phyloP scores from a whole-genome alignment of 2,329 filamentous ascomycete species.

The Calonectria leucothoes region DNA sequence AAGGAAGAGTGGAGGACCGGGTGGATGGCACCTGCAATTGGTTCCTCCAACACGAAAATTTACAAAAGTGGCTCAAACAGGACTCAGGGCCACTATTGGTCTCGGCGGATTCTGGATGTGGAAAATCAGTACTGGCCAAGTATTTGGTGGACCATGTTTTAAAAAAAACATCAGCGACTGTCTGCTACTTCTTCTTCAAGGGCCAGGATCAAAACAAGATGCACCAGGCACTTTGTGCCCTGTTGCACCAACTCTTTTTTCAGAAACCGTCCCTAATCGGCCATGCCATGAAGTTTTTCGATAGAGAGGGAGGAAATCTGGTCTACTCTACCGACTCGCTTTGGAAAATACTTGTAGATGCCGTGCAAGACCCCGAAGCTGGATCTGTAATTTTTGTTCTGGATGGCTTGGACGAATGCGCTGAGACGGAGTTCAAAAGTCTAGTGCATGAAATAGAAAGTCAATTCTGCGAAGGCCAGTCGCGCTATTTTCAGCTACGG shows the following conservation, averaged over 20 bases:
- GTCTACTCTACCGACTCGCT: conserved; percentile 37
- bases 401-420: conserved; percentile 55
- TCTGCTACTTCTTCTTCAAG: conserved; percentile 60
- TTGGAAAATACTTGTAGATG: conserved; percentile 48
- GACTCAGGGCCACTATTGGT: conserved; percentile 46
- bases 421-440: conserved; percentile 31
- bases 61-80: conserved; percentile 42
- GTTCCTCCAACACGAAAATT: conserved; percentile 42
- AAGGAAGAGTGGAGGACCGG: conserved; percentile 2
- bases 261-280: conserved; percentile 44
- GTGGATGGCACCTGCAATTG: conserved; percentile 22
- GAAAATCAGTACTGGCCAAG: conserved; percentile 52
- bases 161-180: conserved; percentile 24
- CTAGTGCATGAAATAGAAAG: conserved; percentile 27
- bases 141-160: conserved; percentile 46
- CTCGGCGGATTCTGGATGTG: conserved; percentile 53
- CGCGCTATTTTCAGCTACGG: conserved; percentile 38
- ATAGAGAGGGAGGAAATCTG: conserved; percentile 41
- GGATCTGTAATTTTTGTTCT: conserved; percentile 49
- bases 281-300: conserved; percentile 44
- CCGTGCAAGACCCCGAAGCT: conserved; percentile 21
- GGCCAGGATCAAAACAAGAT: conserved; percentile 50
- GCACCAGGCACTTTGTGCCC: conserved; percentile 49
- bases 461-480: neutral
- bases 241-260: conserved; percentile 54